phyloP scores from a whole-genome alignment of 1,284 basidiomycete genomes.

The Moesziomyces sp. region DNA sequence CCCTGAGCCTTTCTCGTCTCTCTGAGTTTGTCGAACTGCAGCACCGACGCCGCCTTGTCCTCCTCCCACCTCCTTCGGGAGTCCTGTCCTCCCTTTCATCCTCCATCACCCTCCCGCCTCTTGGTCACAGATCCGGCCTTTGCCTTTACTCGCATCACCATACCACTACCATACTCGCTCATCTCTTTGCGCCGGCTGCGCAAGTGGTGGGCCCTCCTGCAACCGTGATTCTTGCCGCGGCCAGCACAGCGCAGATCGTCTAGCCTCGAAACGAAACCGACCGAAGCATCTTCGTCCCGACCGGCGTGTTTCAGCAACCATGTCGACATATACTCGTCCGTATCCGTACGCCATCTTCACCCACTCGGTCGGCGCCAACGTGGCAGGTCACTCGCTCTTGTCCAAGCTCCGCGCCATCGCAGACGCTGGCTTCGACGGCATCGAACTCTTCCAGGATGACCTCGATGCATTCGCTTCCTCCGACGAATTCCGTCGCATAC shows the following conservation, averaged over 20 bases:
- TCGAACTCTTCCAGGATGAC: slow-evolving; percentile 68
- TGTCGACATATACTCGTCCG: slow-evolving; percentile 22
- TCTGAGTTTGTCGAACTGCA: neutral
- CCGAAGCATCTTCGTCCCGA: neutral
- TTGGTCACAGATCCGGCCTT: too few relatives aligned
- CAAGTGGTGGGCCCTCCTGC: too few relatives aligned
- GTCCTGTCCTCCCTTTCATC: too few relatives aligned
- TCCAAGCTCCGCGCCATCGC: slow-evolving; percentile 63
- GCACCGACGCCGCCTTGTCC: too few relatives aligned
- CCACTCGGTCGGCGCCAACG: slow-evolving; percentile 50
- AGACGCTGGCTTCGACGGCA: slow-evolving; percentile 59
- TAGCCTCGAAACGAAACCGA: too few relatives aligned
- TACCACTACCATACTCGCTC: too few relatives aligned
- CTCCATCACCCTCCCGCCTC: too few relatives aligned
- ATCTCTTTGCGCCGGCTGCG: too few relatives aligned
- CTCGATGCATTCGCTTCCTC: slow-evolving; percentile 61
- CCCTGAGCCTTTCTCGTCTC: neutral
- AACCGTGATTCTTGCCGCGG: too few relatives aligned
- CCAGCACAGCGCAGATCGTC: too few relatives aligned
- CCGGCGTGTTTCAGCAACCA: slow-evolving; percentile 1
- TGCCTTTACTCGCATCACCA: too few relatives aligned
- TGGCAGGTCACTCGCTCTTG: slow-evolving; percentile 59
- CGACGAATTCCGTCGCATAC: slow-evolving; percentile 46
- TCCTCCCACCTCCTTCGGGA: too few relatives aligned
- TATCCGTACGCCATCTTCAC: slow-evolving; percentile 53